Percentiles rank a stretch among this genome's conserved stretches.
Evolutionary conservation across 2,329 filamentous ascomycete genomes (phyloP).

Genomic region (Ophiostoma sp.): DNA sequence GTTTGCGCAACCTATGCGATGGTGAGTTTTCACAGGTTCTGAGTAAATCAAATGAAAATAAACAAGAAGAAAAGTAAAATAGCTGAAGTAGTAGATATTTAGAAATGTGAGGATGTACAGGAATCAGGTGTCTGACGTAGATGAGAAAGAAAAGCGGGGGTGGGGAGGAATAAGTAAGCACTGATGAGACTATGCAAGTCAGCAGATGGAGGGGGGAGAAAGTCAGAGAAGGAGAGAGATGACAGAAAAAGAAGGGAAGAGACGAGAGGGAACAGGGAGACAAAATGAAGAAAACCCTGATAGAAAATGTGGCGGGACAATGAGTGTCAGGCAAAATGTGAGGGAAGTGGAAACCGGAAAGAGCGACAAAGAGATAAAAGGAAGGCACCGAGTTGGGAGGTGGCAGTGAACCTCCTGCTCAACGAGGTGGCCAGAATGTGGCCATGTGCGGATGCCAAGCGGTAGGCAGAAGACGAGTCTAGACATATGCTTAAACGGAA

Average conservation of each 20-base stretch:
- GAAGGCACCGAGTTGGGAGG: not conserved
- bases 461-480: not conserved
- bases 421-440: not conserved
- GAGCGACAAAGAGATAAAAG: not conserved
- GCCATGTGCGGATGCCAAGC: conserved; percentile 7
- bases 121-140: conserved; percentile 6
- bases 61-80: not conserved
- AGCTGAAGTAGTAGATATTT: not conserved
- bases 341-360: not conserved
- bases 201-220: not conserved
- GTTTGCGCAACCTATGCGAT: not conserved
- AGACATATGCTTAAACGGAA: not conserved
- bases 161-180: conserved; percentile 3
- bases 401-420: not conserved
- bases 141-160: conserved; percentile 13
- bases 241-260: not conserved
- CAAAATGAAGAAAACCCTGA: not conserved
- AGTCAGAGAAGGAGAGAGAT: conserved; percentile 1
- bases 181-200: not conserved
- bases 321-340: not conserved
- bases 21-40: not conserved
- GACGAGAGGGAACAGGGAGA: not conserved
- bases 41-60: not conserved
- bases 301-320: not conserved
- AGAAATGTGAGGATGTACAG: not conserved